Base-by-base conservation (phyloP, 2,329 filamentous ascomycete genomes). In the Epichloe gansuensis region DNA sequence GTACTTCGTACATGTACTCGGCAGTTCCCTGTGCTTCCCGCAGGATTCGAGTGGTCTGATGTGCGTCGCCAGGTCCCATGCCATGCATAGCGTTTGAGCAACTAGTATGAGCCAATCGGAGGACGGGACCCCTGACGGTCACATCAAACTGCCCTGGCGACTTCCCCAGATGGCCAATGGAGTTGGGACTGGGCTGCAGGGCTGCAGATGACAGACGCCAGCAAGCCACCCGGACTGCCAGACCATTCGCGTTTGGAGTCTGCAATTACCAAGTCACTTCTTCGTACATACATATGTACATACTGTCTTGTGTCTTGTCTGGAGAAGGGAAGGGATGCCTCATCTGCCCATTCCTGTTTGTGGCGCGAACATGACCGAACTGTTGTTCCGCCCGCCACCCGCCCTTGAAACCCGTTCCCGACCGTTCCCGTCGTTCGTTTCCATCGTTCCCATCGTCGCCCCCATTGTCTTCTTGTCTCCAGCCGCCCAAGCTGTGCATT, bases 401-500 rank as follows among this genome's bases (percentile, higher is more conserved):
- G 41, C 49, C 49, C 42, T 50, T 48, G 31, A 48, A 28, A n/a
- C 25, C 15, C 42, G 49, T n/a, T 35, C 48, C 37, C 13, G 3
- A 2, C 37, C 17, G 17, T 17, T 17, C 17, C 17, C 17, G 2
- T 17, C 17, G 17, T 17, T 17, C 17, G 17, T 17, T 17, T 17
- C 17, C 17, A 17, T 17, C 17, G 13, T 49, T 35, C n/a, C 34
- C 17, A 5, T 39, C 41, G 2, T 21, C 13, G 42, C 8, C 21
- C 21, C 38, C 25, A 41, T 35, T 46, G 42, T 51, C 50, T 45
- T 31, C 11, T 13, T 37, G 38, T 39, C 51, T 11, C 45, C 39
- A 52, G 42, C 46, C 38, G 45, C 8, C 45, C 37, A n/a, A 25
- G 35, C 17, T 13, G 8, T 52, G 41, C 52, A 51, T 51, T 54